phyloP scores from a whole-genome alignment of 2,329 filamentous ascomycete genomes.

The Graphilbum fragrans region DNA sequence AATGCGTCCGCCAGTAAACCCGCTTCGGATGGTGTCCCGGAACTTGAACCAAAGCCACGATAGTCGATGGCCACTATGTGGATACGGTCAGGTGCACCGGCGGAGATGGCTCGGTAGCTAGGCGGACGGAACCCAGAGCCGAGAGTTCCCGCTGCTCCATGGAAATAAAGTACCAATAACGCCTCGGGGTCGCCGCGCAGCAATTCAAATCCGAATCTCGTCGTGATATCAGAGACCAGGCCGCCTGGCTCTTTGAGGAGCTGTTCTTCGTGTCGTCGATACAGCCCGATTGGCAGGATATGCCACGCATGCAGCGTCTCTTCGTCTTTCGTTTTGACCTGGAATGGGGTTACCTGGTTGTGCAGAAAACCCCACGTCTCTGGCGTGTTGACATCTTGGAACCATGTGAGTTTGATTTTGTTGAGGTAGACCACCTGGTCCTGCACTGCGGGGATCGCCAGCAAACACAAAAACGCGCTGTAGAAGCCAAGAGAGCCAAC shows the following conservation, averaged over 20 bases:
- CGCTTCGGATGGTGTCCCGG: conserved; percentile 39
- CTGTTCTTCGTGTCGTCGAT: conserved; percentile 42
- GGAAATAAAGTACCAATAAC: conserved; percentile 35
- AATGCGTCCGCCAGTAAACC: conserved; percentile 42
- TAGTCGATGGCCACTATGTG: conserved; percentile 51
- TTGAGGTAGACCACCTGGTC: conserved; percentile 45
- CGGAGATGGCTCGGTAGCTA: conserved; percentile 44
- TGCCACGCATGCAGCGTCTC: conserved; percentile 65
- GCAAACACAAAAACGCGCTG: conserved; percentile 4
- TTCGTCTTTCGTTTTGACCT: conserved; percentile 50
- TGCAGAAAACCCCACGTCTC: conserved; percentile 60
- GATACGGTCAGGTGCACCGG: conserved; percentile 34
- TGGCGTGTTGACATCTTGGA: conserved; percentile 48
- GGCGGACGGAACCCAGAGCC: conserved; percentile 40
- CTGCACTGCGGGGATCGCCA: conserved; percentile 23
- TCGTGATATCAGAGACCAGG: conserved; percentile 19
- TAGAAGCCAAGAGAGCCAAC: not conserved
- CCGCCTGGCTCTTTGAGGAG: conserved; percentile 27
- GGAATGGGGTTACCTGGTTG: conserved; percentile 63
- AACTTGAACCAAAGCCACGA: conserved; percentile 44
- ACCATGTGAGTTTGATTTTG: conserved; percentile 40
- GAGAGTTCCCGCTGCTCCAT: conserved; percentile 44
- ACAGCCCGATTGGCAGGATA: conserved; percentile 56
- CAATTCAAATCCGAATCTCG: conserved; percentile 26
- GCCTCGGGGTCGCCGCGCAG: conserved; percentile 31